A percentile compares a stretch with the other conserved stretches of the same genome.
These are phyloP conservation scores for Vicia sativa DNA, from an alignment of 306 rosid species.

Conservation along the genomic window DNA sequence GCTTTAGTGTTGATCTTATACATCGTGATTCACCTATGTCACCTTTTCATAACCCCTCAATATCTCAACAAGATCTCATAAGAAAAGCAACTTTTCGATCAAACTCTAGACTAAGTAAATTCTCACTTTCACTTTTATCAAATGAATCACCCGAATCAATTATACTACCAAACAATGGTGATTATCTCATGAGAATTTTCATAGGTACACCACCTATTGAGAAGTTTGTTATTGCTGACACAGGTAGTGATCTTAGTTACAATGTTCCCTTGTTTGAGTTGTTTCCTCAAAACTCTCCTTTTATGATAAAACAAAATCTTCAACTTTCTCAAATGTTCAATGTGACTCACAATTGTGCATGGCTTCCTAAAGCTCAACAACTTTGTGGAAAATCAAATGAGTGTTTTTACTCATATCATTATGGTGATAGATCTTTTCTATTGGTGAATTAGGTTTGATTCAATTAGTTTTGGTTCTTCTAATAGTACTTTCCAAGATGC, in stretches of 20 bases:
- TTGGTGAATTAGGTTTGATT: slow-evolving; percentile 28
- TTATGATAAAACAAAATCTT: slow-evolving; percentile 23
- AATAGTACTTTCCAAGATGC: background rate
- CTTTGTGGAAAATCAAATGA: background rate
- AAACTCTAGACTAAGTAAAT: background rate
- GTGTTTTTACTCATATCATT: background rate
- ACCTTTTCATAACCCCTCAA: slow-evolving; percentile 33
- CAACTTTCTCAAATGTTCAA: background rate
- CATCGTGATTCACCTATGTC: slow-evolving; percentile 36
- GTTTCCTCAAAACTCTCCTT: slow-evolving; percentile 22
- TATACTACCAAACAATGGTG: background rate
- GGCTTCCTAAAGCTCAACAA: accelerated
- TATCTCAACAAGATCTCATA: background rate
- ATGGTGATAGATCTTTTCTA: slow-evolving; percentile 19
- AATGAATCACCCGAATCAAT: background rate
- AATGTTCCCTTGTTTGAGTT: slow-evolving; percentile 14
- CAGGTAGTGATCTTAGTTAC: slow-evolving; percentile 39
- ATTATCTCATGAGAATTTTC: slow-evolving; percentile 33
- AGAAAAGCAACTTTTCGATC: slow-evolving; percentile 30
- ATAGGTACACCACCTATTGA: slow-evolving; percentile 43
- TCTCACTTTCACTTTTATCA: background rate
- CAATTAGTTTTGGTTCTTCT: slow-evolving; percentile 6
- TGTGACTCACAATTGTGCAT: slow-evolving; percentile 28
- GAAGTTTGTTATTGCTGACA: slow-evolving; percentile 31
- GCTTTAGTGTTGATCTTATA: slow-evolving; percentile 40